Percentiles rank a stretch among this genome's conserved stretches.
These are phyloP conservation scores for Arachnomyces sp. DNA, from an alignment of 2,329 filamentous ascomycete genomes.

Conservation along the genomic window DNA sequence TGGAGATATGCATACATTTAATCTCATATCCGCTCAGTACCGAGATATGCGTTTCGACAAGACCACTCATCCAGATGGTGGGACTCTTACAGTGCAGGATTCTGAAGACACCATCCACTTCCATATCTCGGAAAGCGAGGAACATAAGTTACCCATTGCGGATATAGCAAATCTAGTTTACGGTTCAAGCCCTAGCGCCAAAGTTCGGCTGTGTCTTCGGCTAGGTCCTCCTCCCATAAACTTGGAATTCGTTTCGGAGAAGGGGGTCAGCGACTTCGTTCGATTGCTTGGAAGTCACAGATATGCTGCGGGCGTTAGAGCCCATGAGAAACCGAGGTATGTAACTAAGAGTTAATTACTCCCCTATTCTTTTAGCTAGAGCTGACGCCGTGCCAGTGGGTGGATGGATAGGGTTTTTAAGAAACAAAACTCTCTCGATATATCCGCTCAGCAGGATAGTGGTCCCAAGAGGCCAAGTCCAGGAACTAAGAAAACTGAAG, in stretches of 20 bases:
- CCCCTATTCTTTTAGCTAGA: not conserved
- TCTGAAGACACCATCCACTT: too few species aligned
- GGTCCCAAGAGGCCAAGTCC: conserved; percentile 12
- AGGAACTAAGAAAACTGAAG: conserved; percentile 5
- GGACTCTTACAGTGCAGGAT: too few species aligned
- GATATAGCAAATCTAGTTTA: too few species aligned
- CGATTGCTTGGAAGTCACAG: conserved; percentile 8
- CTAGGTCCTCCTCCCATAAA: conserved; percentile 17
- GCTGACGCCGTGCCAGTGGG: conserved; percentile 17
- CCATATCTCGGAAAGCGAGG: too few species aligned
- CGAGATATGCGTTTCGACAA: too few species aligned
- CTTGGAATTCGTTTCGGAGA: conserved; percentile 20
- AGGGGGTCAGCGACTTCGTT: conserved; percentile 18
- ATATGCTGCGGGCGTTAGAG: conserved; percentile 7
- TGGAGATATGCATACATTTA: not conserved
- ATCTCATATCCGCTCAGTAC: not conserved
- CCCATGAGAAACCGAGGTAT: conserved; percentile 19
- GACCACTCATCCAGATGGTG: too few species aligned
- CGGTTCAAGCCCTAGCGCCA: not conserved
- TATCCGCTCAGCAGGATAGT: conserved; percentile 1
- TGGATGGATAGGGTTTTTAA: conserved; percentile 28
- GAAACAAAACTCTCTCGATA: conserved; percentile 7
- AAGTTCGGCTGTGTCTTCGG: conserved; percentile 2
- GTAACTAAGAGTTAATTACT: conserved; percentile 5
- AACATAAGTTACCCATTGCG: too few species aligned